Evolutionary conservation across 345 rosid species (phyloP).

Genomic region (Sisymbrium irio): DNA sequence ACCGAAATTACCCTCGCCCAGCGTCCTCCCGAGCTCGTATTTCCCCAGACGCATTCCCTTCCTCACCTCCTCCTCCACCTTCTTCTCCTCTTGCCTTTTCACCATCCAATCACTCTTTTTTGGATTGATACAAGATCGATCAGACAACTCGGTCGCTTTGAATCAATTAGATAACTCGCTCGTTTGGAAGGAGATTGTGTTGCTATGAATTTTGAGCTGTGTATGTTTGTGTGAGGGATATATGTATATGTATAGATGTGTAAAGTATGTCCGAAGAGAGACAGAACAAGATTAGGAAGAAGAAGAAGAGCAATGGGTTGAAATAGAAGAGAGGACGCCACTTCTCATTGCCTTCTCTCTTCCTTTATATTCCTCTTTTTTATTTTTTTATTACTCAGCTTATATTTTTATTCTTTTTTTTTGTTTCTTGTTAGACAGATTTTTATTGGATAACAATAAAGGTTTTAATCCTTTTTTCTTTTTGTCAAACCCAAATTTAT

Average conservation of each 20-base stretch:
- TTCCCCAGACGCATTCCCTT: conserved; percentile 81
- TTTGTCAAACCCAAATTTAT: background rate
- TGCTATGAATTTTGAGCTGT: background rate
- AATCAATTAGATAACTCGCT: too few species aligned
- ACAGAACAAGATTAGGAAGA: conserved; percentile 26
- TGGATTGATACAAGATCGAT: too few species aligned
- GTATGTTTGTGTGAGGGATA: background rate
- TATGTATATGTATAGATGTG: too few species aligned
- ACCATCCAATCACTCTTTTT: too few species aligned
- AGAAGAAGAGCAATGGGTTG: conserved; percentile 14
- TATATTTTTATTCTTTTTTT: background rate
- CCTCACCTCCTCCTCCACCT: conserved; percentile 23
- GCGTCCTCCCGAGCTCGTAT: conserved; percentile 85
- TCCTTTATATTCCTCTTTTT: conserved; percentile 10
- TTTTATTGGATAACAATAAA: conserved; percentile 26
- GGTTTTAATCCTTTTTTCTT: background rate
- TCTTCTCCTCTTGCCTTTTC: conserved; percentile 20
- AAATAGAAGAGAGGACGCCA: conserved; percentile 33
- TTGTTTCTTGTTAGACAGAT: conserved; percentile 4
- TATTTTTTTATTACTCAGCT: background rate
- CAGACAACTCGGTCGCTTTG: too few species aligned
- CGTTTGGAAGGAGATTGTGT: background rate
- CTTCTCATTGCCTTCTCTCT: conserved; percentile 31
- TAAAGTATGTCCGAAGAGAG: too few species aligned
- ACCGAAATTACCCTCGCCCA: conserved; percentile 93